Conservation (phyloP, 768 basidiomycete species). For the Butyriboletus loyo region DNA sequence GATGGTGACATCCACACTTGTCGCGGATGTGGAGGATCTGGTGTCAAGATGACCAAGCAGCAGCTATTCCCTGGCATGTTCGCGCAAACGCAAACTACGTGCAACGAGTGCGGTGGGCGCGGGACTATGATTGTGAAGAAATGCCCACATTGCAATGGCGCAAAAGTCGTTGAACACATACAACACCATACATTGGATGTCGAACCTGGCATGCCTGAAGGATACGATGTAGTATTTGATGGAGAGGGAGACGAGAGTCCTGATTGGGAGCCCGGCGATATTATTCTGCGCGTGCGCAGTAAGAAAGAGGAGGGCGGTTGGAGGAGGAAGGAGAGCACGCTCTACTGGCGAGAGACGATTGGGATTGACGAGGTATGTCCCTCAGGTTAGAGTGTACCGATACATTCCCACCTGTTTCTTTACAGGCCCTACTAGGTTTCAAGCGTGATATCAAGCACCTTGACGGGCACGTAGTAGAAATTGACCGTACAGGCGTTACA, state of each 20-base stretch:
- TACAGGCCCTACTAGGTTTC: conserved; percentile 96
- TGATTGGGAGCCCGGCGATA: conserved; percentile 95
- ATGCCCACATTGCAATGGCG: conserved; percentile 81
- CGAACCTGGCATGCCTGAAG: conserved; percentile 86
- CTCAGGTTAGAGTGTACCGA: not conserved
- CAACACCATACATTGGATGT: conserved; percentile 86
- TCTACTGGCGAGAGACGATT: conserved; percentile 92
- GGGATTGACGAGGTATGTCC: conserved; percentile 75
- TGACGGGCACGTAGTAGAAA: conserved; percentile 75
- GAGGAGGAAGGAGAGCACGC: conserved; percentile 83
- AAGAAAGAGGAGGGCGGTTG: conserved; percentile 76
- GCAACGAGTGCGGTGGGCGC: conserved; percentile 80
- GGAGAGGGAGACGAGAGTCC: conserved; percentile 96
- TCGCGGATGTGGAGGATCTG: conserved; percentile 76
- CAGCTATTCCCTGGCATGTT: conserved; percentile 97
- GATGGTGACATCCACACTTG: conserved; percentile 89
- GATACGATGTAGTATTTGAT: conserved; percentile 88
- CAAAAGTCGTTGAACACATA: conserved; percentile 77
- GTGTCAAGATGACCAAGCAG: conserved; percentile 82
- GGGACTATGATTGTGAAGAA: conserved; percentile 72
- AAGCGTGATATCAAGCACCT: conserved; percentile 87
- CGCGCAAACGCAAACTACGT: conserved; percentile 81
- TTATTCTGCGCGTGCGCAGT: conserved; percentile 81
- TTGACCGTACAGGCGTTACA: conserved; percentile 77
- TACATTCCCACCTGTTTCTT: not conserved